Evolutionary conservation across 2,329 filamentous ascomycete genomes (phyloP).

Genomic region (Cladosporium velox): DNA sequence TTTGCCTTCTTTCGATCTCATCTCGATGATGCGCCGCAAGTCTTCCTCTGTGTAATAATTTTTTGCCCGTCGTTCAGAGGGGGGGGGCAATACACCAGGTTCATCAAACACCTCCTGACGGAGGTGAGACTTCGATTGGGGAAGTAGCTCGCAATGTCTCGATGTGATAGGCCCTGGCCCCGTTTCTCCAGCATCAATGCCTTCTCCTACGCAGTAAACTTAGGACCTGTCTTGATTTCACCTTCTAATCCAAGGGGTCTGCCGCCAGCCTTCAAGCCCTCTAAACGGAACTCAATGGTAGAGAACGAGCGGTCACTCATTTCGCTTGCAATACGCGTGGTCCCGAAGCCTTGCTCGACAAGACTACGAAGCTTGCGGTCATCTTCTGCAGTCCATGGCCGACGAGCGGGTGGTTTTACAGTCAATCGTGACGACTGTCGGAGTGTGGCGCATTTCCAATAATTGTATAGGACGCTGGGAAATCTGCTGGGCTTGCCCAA

Average conservation of each 20-base stretch:
- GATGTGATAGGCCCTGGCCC: too few relatives aligned
- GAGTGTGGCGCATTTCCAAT: neutral
- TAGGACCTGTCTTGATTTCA: neutral
- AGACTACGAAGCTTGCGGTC: neutral
- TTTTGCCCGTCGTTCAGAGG: too few relatives aligned
- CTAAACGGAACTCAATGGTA: neutral
- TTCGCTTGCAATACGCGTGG: neutral
- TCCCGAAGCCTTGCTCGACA: neutral
- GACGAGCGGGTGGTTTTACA: neutral
- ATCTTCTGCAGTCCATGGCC: neutral
- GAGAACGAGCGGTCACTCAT: neutral
- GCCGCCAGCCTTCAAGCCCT: neutral
- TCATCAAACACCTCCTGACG: too few relatives aligned
- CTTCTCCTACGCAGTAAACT: neutral
- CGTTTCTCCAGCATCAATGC: too few relatives aligned
- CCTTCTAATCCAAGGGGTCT: too few relatives aligned
- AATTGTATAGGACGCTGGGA: neutral
- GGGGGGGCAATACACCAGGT: too few relatives aligned
- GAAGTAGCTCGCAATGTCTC: too few relatives aligned
- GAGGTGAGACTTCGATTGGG: too few relatives aligned
- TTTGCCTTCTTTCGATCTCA: too few relatives aligned
- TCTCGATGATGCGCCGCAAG: too few relatives aligned
- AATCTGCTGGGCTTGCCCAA: neutral
- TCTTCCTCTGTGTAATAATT: too few relatives aligned
- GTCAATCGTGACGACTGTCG: neutral